phyloP scores from a whole-genome alignment of 768 basidiomycete species.

The Lentinula raphanica region DNA sequence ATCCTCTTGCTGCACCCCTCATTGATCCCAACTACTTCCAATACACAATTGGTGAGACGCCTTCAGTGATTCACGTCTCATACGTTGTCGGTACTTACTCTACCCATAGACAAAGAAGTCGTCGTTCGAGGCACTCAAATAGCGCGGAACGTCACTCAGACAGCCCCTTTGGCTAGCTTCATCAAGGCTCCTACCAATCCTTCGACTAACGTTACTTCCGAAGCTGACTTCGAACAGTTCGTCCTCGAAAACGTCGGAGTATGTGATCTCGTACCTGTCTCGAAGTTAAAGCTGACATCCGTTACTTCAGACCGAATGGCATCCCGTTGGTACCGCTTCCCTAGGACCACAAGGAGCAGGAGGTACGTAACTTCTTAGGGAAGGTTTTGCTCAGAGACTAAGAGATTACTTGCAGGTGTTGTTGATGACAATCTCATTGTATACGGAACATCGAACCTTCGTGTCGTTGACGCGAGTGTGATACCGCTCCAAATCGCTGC shows the following conservation, averaged over 20 bases:
- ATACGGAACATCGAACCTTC: conserved; percentile 34
- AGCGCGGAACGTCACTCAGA: background rate
- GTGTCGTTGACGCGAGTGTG: conserved; percentile 34
- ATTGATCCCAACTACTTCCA: conserved; percentile 22
- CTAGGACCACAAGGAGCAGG: conserved; percentile 2
- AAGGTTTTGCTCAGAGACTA: background rate
- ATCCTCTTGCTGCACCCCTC: conserved; percentile 15
- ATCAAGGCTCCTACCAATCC: background rate
- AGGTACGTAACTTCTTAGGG: background rate
- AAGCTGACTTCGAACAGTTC: background rate
- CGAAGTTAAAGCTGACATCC: background rate
- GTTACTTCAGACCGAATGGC: background rate
- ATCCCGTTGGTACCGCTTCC: conserved; percentile 5
- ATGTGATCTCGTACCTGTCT: background rate
- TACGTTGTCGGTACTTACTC: background rate
- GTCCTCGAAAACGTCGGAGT: background rate
- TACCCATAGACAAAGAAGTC: background rate
- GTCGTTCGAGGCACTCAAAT: background rate
- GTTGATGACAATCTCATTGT: conserved; percentile 32
- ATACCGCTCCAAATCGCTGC: conserved; percentile 26
- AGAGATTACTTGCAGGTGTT: conserved; percentile 23
- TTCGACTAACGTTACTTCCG: background rate
- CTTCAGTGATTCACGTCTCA: background rate
- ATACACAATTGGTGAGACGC: conserved; percentile 17
- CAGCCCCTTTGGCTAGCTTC: background rate